Conservation (phyloP, 2,329 filamentous ascomycete species). For the Ophiostoma piceae region DNA sequence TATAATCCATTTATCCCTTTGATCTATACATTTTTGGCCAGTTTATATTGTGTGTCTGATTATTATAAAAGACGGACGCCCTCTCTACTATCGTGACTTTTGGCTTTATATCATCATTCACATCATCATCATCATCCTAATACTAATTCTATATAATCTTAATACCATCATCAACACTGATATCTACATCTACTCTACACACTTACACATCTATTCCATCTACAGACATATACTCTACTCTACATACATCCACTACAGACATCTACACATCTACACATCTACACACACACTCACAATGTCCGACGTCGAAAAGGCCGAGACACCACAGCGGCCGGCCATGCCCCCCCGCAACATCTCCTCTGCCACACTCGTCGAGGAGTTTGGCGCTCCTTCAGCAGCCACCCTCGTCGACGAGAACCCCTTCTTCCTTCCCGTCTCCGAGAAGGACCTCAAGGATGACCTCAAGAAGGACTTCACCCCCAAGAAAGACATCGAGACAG, state of each 20-base stretch:
- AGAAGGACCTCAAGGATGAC: slow-evolving; percentile 4
- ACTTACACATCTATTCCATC: neutral
- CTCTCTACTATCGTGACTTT: neutral
- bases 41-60: neutral
- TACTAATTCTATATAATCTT: slow-evolving; percentile 9
- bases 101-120: neutral
- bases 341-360: neutral
- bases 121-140: neutral
- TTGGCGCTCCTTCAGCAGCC: slow-evolving; percentile 14
- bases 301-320: neutral
- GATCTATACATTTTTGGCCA: neutral
- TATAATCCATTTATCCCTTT: neutral
- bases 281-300: slow-evolving; percentile 16
- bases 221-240: neutral
- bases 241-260: neutral
- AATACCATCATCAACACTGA: slow-evolving; percentile 10
- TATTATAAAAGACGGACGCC: slow-evolving; percentile 10
- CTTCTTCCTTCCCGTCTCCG: neutral
- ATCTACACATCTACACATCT: neutral
- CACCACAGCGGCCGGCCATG: slow-evolving; percentile 4
- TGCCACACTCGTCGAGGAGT: neutral
- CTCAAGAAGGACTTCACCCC: neutral
- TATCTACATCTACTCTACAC: neutral
- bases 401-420: slow-evolving; percentile 22
- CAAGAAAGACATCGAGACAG: neutral